A percentile compares a stretch with the other conserved stretches of the same genome.
These are phyloP conservation scores for Phytopythium aichiense DNA, from an alignment of 352 stramenopile species.

Conservation along the genomic window DNA sequence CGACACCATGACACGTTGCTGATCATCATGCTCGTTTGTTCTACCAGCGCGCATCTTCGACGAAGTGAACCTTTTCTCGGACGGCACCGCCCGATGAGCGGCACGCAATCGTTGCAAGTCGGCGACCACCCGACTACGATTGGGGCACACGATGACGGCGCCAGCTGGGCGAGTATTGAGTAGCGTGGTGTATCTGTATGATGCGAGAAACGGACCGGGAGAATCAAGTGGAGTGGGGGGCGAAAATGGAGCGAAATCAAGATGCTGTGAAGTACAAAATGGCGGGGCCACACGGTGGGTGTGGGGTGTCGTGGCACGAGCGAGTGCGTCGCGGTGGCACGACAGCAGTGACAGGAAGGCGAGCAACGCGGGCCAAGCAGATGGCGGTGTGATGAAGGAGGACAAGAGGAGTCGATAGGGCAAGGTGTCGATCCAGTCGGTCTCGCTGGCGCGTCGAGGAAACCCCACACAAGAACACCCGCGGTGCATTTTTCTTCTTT, in stretches of 20 bases:
- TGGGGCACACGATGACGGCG: not conserved
- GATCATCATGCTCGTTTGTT: slow-evolving; percentile 13
- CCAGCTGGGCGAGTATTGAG: slow-evolving; percentile 1
- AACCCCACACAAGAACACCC: not conserved
- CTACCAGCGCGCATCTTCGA: slow-evolving; percentile 68
- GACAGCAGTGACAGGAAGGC: not conserved
- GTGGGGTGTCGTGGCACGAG: not conserved
- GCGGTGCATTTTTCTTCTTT: slow-evolving; percentile 3
- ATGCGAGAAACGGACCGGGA: slow-evolving; percentile 3
- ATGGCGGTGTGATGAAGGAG: not conserved
- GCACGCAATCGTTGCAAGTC: not conserved
- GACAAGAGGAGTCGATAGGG: not conserved
- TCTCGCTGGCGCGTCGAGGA: not conserved
- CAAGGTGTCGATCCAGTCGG: not conserved
- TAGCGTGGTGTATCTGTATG: slow-evolving; percentile 8
- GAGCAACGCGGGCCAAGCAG: not conserved
- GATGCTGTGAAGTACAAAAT: slow-evolving; percentile 11
- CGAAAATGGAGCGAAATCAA: slow-evolving; percentile 9
- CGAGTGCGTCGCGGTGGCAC: not conserved
- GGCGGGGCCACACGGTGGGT: not conserved
- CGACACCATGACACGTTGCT: slow-evolving; percentile 7
- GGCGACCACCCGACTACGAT: not conserved
- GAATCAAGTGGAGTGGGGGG: slow-evolving; percentile 1
- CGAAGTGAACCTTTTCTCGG: slow-evolving; percentile 82
- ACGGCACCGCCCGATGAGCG: slow-evolving; percentile 67